Evolutionary conservation across 2,329 filamentous ascomycete species (phyloP), one percentile per base, ranked within the genome.

Genomic region (Cladophialophora bantiana): DNA sequence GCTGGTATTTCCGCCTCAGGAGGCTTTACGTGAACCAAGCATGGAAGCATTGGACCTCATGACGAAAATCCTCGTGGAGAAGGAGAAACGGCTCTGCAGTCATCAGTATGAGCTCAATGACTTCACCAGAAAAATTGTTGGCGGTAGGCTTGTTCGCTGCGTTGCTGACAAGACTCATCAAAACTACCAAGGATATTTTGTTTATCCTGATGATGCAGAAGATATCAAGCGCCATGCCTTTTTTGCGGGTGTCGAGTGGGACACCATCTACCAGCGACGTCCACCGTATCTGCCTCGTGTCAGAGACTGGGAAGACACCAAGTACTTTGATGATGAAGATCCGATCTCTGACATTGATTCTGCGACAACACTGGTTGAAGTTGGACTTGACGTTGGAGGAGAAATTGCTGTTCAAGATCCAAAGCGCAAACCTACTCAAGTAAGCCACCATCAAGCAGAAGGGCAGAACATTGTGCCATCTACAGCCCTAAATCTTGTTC

Each of bases 191-290:
- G 81, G 84, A 35, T 83, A 88, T 36, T 90, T 90, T 62, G 94
- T 98, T 3, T 94, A 93, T 73, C 83, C 91, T 0, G 86, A 95
- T 68, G 94, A 96, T 74, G 94, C 92, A 1, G 88, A 91, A 70
- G 93, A 97, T 63, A 96, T 98, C 82, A 97, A 96, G 77, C 80
- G 84, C 3, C 95, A 98, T 78, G 86, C 88, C 10, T 98, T 94
- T 85, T 98, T 98, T 81, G 85, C 84, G 64, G 87, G 88, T 58
- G 87, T 96, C 15, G 85, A 87, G 0, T 98, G 93, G 95, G 87
- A 90, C 13, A 86, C 85, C 0, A 78, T 97, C 15, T 90, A 95
- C 74, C 79, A 85, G 38, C 85, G 87, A 63, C 82, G 82, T 7
- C 94, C 94, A 0, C 94, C 94, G 0, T 94, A 96, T 73, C 82